Evolutionary conservation across 1,139 yeast genomes (phyloP), one percentile per base, ranked within the genome.

Genomic region (Suhomyces bribrorum): DNA sequence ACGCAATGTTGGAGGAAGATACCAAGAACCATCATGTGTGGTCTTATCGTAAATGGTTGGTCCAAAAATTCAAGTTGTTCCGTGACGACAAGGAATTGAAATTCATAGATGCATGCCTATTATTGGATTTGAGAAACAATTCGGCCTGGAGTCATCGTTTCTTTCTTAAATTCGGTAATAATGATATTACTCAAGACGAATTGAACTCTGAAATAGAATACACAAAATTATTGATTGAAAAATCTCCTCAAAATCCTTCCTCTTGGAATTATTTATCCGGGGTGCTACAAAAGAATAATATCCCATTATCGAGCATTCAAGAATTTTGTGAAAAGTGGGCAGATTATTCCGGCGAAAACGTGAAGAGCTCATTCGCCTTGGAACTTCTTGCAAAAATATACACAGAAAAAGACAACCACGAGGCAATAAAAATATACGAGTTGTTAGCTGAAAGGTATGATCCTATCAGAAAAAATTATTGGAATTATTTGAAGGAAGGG

Each of bases 21-120:
- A 62, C 83, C 11, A 92, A 92, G 57, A 92, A 92, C 64, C 95
- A 92, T 59, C 99, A 92, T 56, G 96, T 90, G 5, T 92, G 98
- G 98, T 79, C 96, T 1, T 88, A 89, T 53, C 64, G 90, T 38
- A 83, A 84, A 52, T 89, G 97, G 96, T 63, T 84, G 14, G 82
- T 85, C 14, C 69, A 70, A 25, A 68, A 66, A 47, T 81, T 81
- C 50, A 57, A 66, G 2, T 66, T 79, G 33, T 79, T 60, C 52
- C 53, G 61, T 20, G 66, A 66, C 37, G 59, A 48, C 7, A 61
- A 58, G 27, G 96, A 89, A 54, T 48, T 79, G n/a, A 58, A 54
- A 7, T 83, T 77, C 54, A 72, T 78, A 1, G 69, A 73, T n/a
- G 46, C 49, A 14, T 61, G 78, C 49, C 61, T 94, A 8, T 61